Evolutionary conservation across 192 early-diverging fungal genomes (phyloP), one percentile per base, ranked within the genome.

Genomic region (Rhizophagus sp.): DNA sequence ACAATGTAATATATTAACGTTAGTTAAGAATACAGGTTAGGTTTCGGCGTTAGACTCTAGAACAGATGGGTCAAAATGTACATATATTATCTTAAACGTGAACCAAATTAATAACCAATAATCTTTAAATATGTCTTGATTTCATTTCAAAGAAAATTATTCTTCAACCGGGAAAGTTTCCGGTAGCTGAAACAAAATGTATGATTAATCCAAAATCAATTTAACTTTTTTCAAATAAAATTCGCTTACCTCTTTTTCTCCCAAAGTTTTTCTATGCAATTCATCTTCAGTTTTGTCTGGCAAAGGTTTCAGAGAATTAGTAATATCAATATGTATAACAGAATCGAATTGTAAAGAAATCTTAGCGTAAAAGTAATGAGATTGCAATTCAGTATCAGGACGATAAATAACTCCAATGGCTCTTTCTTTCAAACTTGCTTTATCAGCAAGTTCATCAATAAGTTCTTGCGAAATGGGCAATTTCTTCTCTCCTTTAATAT

Each of bases 271-370:
- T 15, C 15, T 15, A 12, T 10, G 22, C 36, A 65, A 3, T 65
- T 65, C 39, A 36, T 39, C 22, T 24, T 73, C 72, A 73, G 19
- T 24, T 73, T 73, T 30, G 11, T 73, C 72, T 39, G 52, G 52
- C 5, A 73, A 52, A 9, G 72, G 3, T 13, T 73, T 73, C 5
- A 73, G n/a, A 15, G n/a, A 50, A 73, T 19, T 27, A 3, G 72
- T 73, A 24, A 9, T 11, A 57, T 73, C 72, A 73, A 73, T 73
- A 52, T 73, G 50, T 49, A 73, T 73, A 22, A 73, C 50, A 73
- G 72, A 24, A 73, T 73, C 72, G 57, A 73, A 73, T 73, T 73
- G 72, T 44, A 47, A 47, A 27, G 72, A 73, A 47, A 22, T 57
- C 24, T 73, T 52, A 17, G 72, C 72, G 13, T 24, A 17, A 17